Conservation (phyloP, 768 basidiomycete genomes). For the Nidula microcarpa region DNA sequence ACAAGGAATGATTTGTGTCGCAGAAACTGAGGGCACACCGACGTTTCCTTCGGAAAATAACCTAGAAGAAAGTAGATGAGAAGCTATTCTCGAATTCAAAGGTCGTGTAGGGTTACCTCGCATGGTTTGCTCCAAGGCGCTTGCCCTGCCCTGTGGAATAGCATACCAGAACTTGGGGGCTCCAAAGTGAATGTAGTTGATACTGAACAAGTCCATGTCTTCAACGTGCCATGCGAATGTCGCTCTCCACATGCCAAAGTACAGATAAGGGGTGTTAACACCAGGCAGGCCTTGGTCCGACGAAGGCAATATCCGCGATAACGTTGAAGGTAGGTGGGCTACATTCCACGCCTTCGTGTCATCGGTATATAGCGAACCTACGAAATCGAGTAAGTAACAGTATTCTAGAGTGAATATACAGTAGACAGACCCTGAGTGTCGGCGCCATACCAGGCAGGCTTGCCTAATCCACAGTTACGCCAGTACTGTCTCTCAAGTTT, state of each 20-base stretch:
- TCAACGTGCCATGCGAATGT: conserved; percentile 99
- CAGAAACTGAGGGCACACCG: conserved; percentile 87
- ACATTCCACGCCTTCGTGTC: conserved; percentile 90
- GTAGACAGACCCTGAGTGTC: conserved; percentile 76
- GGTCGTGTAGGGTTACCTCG: conserved; percentile 47
- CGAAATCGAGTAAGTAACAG: conserved; percentile 1
- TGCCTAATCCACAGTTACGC: conserved; percentile 86
- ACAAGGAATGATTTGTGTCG: conserved; percentile 96
- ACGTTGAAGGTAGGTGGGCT: conserved; percentile 81
- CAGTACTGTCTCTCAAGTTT: conserved; percentile 88
- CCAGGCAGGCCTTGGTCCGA: conserved; percentile 78
- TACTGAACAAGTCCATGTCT: conserved; percentile 98
- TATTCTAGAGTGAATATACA: conserved; percentile 6
- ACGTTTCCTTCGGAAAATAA: conserved; percentile 86
- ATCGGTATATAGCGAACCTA: conserved; percentile 70
- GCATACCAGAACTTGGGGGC: conserved; percentile 98
- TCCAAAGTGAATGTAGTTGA: conserved; percentile 99
- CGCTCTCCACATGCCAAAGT: conserved; percentile 99
- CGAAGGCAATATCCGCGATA: conserved; percentile 74
- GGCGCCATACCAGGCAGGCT: conserved; percentile 96
- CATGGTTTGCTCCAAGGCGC: conserved; percentile 86
- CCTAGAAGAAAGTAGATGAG: conserved; percentile 35
- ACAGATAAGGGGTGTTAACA: conserved; percentile 95
- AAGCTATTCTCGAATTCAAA: conserved; percentile 3
- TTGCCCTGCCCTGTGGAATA: conserved; percentile 81